Evolutionary conservation across 2,329 filamentous ascomycete species (phyloP).

Genomic region (Allantophomopsis lycopodina): DNA sequence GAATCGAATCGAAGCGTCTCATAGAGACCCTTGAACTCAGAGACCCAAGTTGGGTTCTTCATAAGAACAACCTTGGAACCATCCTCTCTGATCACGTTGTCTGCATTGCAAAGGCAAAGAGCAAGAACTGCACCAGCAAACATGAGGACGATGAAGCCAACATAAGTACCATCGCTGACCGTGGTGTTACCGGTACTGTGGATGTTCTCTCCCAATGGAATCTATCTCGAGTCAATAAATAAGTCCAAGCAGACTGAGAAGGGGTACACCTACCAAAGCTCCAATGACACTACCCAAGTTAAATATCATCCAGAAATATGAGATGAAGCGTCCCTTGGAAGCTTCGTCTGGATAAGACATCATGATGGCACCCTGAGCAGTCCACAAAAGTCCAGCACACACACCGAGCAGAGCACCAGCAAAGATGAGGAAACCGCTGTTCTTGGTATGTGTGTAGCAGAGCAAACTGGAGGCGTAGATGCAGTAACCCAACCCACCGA

Average conservation of each 20-base stretch:
- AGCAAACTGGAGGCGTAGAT: constrained; percentile 60
- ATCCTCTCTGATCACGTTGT: constrained; percentile 60
- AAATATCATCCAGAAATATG: constrained; percentile 89
- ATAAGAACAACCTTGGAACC: constrained; percentile 72
- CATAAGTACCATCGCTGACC: constrained; percentile 70
- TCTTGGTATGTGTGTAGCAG: constrained; percentile 7
- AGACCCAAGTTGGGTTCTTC: constrained; percentile 80
- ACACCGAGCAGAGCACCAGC: constrained; percentile 64
- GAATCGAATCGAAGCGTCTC: constrained; percentile 58
- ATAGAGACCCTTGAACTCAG: constrained; percentile 63
- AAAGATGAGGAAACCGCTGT: constrained; percentile 53
- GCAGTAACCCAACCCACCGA: constrained; percentile 64
- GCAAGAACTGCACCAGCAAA: constrained; percentile 56
- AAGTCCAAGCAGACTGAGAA: neutral
- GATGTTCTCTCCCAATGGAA: constrained; percentile 63
- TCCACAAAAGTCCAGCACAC: constrained; percentile 68
- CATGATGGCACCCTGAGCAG: constrained; percentile 71
- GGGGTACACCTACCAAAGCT: constrained; percentile 29
- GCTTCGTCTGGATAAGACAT: constrained; percentile 74
- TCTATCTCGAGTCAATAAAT: constrained; percentile 22
- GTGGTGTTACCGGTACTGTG: constrained; percentile 32
- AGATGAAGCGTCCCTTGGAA: constrained; percentile 76
- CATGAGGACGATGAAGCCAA: constrained; percentile 79
- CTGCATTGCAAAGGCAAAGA: constrained; percentile 57
- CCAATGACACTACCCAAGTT: constrained; percentile 82